phyloP scores from a whole-genome alignment of 768 basidiomycete genomes.

The Grammothele lineata region DNA sequence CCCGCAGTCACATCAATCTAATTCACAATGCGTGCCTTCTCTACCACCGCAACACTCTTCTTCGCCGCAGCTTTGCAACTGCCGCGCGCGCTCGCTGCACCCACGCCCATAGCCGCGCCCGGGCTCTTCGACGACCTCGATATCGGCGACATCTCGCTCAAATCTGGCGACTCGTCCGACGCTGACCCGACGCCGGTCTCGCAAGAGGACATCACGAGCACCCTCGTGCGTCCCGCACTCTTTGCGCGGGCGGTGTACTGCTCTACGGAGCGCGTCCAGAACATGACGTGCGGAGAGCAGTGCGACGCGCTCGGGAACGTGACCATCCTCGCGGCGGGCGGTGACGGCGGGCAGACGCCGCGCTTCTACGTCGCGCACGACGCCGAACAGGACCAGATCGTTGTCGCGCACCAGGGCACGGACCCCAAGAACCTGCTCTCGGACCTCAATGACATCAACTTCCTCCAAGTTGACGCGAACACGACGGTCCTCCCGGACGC shows the following conservation, averaged over 20 bases:
- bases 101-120: constrained; percentile 5
- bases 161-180: constrained; percentile 2
- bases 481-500: constrained; percentile 28
- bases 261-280: constrained; percentile 27
- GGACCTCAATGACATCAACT: constrained; percentile 32
- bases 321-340: constrained; percentile 1
- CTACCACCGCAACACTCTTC: background rate
- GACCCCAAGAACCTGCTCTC: constrained; percentile 32
- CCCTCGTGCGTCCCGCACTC: constrained; percentile 28
- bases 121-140: constrained; percentile 5
- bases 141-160: constrained; percentile 3
- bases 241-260: constrained; percentile 38
- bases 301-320: constrained; percentile 26
- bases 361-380: constrained; percentile 37
- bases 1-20: background rate
- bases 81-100: background rate
- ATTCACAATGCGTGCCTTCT: background rate
- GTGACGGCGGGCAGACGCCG: constrained; percentile 29
- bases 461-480: constrained; percentile 28
- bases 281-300: constrained; percentile 31
- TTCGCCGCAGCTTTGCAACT: background rate
- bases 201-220: constrained; percentile 10
- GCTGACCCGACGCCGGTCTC: background rate
- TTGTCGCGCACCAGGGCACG: constrained; percentile 42
- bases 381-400: constrained; percentile 27